Evolutionary conservation across 2,329 filamentous ascomycete species (phyloP), one percentile per base, ranked within the genome.

Genomic region (Blastomyces emzantsi): DNA sequence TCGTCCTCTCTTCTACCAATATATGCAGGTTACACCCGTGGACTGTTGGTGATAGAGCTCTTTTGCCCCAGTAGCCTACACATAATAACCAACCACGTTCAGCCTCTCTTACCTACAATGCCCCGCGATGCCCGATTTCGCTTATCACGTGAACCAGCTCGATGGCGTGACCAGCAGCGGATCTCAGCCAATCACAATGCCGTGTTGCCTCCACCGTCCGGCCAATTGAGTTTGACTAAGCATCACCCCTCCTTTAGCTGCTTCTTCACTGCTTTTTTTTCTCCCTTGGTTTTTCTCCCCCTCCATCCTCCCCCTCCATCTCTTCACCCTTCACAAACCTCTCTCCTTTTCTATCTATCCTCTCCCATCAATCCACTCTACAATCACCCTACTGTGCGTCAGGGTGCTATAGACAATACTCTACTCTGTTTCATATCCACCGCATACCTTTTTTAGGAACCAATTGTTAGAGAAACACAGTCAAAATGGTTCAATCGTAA

Each of bases 401-500:
- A 60, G 57, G 57, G 43, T 17, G 8, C 19, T 43, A n/a, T 36
- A 41, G 36, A 57, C 22, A 49, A 7, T 25, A 30, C 8, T 17
- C 13, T 33, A 1, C 15, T 49, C 25, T 22, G 15, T 41, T 41
- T 43, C 60, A 49, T 52, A 55, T 19, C 22, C 41, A 33, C 55
- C 43, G 3, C 55, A 25, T 45, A 9, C 25, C n/a, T 36, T 51
- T 19, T 51, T 52, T 36, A 7, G n/a, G 13, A 8, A 17, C 5
- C 58, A 61, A 56, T 54, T 51, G 56, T 55, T 64, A 28, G 56
- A 52, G 63, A 59, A 57, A 47, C 72, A 69, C 69, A 68, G 67
- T 77, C 76, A 83, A 74, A 70, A 85, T 85, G 82, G 82, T 84
- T 80, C 81, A 83, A 80, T 85, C 82, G 82, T 84, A 76, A 74